Conservation (phyloP, 129 eudicot species). For the Cynara cardunculus region DNA sequence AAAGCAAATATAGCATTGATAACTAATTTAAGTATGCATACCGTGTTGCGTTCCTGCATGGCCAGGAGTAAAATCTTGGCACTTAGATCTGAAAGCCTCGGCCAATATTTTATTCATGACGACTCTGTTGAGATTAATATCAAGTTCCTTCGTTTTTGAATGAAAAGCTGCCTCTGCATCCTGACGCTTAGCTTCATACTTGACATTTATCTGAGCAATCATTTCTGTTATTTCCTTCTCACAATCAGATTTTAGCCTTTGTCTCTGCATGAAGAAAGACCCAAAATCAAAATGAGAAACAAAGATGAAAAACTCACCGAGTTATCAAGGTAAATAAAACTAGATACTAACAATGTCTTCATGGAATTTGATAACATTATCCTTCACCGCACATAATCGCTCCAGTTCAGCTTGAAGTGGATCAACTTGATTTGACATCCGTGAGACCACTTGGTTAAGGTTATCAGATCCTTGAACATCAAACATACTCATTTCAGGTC, state of each 20-base stretch:
- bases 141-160: conserved; percentile 55
- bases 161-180: conserved; percentile 50
- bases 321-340: conserved; percentile 5
- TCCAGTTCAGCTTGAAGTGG: conserved; percentile 69
- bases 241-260: conserved; percentile 51
- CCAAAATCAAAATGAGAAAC: conserved; percentile 9
- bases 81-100: conserved; percentile 57
- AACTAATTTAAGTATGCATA: conserved; percentile 16
- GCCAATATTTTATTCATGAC: conserved; percentile 55
- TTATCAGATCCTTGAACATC: conserved; percentile 17
- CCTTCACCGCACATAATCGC: conserved; percentile 29
- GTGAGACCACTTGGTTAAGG: conserved; percentile 19
- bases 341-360: conserved; percentile 52
- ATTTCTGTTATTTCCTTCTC: conserved; percentile 68
- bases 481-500: conserved; percentile 1
- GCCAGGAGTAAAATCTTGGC: conserved; percentile 50
- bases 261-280: conserved; percentile 41
- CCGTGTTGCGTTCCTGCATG: conserved; percentile 36
- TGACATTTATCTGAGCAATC: conserved; percentile 45
- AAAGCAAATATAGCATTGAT: not conserved
- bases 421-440: conserved; percentile 24
- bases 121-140: conserved; percentile 38
- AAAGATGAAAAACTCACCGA: not conserved
- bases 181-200: conserved; percentile 46
- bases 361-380: conserved; percentile 25